Percentiles rank a stretch among this genome's conserved stretches.
Conservation (phyloP, 345 rosid genomes). For the Erucastrum elatum region DNA sequence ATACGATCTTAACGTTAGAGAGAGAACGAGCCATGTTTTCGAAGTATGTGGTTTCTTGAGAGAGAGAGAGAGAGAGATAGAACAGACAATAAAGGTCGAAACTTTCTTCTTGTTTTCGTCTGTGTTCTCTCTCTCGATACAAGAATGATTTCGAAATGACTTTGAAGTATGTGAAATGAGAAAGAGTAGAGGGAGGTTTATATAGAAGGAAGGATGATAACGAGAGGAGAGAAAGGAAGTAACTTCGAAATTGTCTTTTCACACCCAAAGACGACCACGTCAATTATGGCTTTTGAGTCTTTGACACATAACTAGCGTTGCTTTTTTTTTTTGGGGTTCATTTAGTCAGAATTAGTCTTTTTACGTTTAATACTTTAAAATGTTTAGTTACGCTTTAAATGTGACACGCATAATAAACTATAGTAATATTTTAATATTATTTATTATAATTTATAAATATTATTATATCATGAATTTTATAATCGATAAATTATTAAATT, state of each 20-base stretch:
- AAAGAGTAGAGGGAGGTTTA: neutral
- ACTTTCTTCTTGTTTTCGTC: slow-evolving; percentile 2
- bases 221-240: neutral
- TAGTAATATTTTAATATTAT: too few species aligned
- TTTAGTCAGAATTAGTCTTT: neutral
- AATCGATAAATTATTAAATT: neutral
- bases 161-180: neutral
- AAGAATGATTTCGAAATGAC: neutral
- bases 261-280: neutral
- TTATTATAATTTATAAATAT: too few species aligned
- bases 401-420: neutral
- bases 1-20: slow-evolving; percentile 38
- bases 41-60: neutral
- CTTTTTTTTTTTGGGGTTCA: neutral
- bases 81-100: slow-evolving; percentile 22
- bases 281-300: slow-evolving; percentile 12
- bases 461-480: neutral
- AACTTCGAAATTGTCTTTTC: neutral
- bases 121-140: neutral
- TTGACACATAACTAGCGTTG: slow-evolving; percentile 27
- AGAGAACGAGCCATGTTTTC: slow-evolving; percentile 40
- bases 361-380: neutral
- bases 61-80: slow-evolving; percentile 19
- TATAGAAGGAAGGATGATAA: neutral
- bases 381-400: neutral